Evolutionary conservation across 2,329 filamentous ascomycete species (phyloP), one percentile per base, ranked within the genome.

Genomic region (Epichloe glyceriae): DNA sequence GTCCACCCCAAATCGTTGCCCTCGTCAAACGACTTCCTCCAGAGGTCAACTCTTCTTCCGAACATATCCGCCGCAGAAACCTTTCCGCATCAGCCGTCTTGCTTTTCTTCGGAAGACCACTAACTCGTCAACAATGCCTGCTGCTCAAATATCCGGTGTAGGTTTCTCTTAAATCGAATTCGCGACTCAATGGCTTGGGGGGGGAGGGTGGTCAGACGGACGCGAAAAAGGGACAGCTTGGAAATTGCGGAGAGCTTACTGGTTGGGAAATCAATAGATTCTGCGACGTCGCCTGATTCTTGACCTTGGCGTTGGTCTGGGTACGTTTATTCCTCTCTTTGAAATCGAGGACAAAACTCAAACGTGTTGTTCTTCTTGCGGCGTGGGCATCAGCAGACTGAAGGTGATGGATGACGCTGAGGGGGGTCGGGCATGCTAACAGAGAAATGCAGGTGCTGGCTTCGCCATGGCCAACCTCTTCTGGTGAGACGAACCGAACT

Each of bases 71-170:
- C 40, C 42, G 42, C 42, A 30, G 26, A 14, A 26, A n/a, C 5
- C 15, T 30, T 33, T 15, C 7, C 22, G 22, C 30, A 3, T n/a
- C 20, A 11, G 26, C 20, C 39, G 33, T 49, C 47, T 20, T 42
- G 20, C 37, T 45, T 30, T 33, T 45, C 17, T 15, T 4, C 14
- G n/a, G 34, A 22, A 19, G 15, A 40, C 20, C 6, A 33, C 15
- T 17, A 51, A 61, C 56, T 51, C 50, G 15, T 35, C 65, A 70
- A 58, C 0, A 67, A 79, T 79, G 74, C 73, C 76, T 60, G 62
- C 79, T 66, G 69, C 70, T 61, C 78, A 76, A 54, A 78, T 81
- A 58, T 78, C 75, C 57, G 78, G 78, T 63, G 78, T 81, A 79
- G 56, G 78, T 22, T 4, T 5, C 5, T 77, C 53, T 56, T 19